Conservation (phyloP, 202 grass and related monocot species). For the Alloteropsis angusta region DNA sequence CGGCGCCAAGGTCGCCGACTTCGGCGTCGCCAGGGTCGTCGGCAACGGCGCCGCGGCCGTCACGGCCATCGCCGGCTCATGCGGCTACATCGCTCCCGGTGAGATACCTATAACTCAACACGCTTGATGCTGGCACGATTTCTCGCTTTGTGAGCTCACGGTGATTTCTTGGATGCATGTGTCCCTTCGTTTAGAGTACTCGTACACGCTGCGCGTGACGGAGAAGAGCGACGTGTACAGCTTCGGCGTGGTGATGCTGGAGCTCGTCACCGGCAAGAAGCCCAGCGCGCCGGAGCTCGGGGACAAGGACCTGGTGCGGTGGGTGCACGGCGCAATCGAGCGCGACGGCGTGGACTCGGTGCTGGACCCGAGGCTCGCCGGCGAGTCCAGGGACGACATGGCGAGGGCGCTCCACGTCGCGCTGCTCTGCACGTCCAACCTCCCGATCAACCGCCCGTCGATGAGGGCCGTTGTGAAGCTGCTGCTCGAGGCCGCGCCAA, state of each 20-base stretch:
- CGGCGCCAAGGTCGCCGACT: constrained; percentile 62
- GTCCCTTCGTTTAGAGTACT: constrained; percentile 34
- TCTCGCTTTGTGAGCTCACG: no score
- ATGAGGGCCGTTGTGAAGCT: constrained; percentile 71
- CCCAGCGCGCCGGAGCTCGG: constrained; percentile 41
- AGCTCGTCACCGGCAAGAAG: constrained; percentile 54
- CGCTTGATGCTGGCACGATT: no score
- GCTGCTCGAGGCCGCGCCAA: constrained; percentile 25
- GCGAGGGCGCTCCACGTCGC: constrained; percentile 44
- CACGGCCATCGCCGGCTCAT: constrained; percentile 51
- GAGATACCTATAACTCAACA: background rate
- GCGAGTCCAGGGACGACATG: constrained; percentile 31
- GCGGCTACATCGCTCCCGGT: constrained; percentile 88
- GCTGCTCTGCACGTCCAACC: constrained; percentile 59
- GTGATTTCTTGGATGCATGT: background rate
- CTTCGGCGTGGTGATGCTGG: constrained; percentile 69
- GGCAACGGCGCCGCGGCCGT: background rate
- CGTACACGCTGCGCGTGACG: constrained; percentile 69
- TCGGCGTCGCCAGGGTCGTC: constrained; percentile 47
- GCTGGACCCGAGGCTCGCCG: constrained; percentile 49
- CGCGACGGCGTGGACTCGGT: constrained; percentile 34
- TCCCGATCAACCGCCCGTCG: constrained; percentile 64
- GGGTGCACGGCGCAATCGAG: constrained; percentile 39
- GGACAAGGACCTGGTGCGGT: constrained; percentile 58
- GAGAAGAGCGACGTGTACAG: constrained; percentile 94